phyloP scores from a whole-genome alignment of 208 protist genomes.

The Trypanosoma conorhini region DNA sequence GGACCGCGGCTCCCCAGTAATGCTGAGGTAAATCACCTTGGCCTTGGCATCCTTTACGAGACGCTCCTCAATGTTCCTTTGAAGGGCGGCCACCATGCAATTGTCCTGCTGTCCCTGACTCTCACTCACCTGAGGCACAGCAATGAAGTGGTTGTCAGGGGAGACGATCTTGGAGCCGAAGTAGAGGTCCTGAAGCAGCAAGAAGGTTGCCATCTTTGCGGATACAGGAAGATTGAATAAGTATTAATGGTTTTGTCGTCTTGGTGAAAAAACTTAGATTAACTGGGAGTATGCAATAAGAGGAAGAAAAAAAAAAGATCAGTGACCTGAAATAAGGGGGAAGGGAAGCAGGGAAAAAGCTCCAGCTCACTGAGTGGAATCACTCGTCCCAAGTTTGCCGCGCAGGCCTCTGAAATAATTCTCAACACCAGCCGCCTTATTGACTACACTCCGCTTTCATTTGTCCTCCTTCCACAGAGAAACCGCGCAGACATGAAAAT shows the following conservation, averaged over 20 bases:
- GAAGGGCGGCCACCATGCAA: slow-evolving; percentile 27
- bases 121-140: slow-evolving; percentile 28
- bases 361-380: too few relatives aligned
- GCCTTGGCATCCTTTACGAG: slow-evolving; percentile 16
- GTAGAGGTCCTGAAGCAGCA: slow-evolving; percentile 27
- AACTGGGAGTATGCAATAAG: background rate
- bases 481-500: too few relatives aligned
- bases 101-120: slow-evolving; percentile 33
- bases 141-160: slow-evolving; percentile 38
- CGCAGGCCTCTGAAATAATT: too few relatives aligned
- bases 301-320: background rate
- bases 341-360: background rate
- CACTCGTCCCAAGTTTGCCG: too few relatives aligned
- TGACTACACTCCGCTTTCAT: too few relatives aligned
- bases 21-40: slow-evolving; percentile 13
- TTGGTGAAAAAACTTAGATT: background rate
- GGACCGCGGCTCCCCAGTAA: slow-evolving; percentile 20
- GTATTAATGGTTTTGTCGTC: slow-evolving; percentile 8
- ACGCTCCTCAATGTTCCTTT: slow-evolving; percentile 27
- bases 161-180: slow-evolving; percentile 19
- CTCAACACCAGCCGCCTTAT: too few relatives aligned
- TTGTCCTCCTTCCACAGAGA: too few relatives aligned
- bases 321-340: background rate
- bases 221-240: background rate
- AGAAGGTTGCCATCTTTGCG: slow-evolving; percentile 29